Conservation (phyloP, 1,284 basidiomycete genomes). For the Ustilago trichophora region DNA sequence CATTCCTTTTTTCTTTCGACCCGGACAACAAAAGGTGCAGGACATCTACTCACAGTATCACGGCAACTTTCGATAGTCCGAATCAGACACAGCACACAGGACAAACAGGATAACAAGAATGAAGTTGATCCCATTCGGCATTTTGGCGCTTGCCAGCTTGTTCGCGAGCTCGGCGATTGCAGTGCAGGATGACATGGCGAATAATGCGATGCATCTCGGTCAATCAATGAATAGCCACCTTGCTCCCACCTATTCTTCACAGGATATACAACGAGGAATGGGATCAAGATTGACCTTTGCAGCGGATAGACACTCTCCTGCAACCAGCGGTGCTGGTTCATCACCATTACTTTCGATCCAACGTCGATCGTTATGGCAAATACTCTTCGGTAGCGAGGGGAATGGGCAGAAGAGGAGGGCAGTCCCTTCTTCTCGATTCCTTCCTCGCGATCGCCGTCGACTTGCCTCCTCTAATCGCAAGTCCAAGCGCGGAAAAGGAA, state of each 20-base stretch:
- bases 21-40: too few relatives aligned
- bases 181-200: constrained; percentile 1
- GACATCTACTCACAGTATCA: too few relatives aligned
- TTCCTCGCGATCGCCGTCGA: constrained; percentile 1
- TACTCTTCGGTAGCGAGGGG: constrained; percentile 7
- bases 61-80: too few relatives aligned
- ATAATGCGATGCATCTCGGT: not conserved
- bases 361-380: constrained; percentile 27
- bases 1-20: constrained; percentile 11
- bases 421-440: constrained; percentile 33
- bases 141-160: constrained; percentile 25
- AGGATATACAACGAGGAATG: not conserved
- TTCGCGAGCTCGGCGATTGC: constrained; percentile 16
- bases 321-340: too few relatives aligned
- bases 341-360: not conserved
- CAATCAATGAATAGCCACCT: too few relatives aligned
- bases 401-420: constrained; percentile 33
- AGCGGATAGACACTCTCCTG: constrained; percentile 5
- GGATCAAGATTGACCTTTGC: not conserved
- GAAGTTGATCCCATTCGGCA: constrained; percentile 30
- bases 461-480: not conserved
- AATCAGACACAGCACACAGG: too few relatives aligned
- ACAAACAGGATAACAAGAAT: too few relatives aligned
- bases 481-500: constrained; percentile 5
- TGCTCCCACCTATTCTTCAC: too few relatives aligned